Percentiles rank a stretch among this genome's conserved stretches.
phyloP scores from a whole-genome alignment of 192 early-diverging fungal genomes.

The Mortierella hygrophila region DNA sequence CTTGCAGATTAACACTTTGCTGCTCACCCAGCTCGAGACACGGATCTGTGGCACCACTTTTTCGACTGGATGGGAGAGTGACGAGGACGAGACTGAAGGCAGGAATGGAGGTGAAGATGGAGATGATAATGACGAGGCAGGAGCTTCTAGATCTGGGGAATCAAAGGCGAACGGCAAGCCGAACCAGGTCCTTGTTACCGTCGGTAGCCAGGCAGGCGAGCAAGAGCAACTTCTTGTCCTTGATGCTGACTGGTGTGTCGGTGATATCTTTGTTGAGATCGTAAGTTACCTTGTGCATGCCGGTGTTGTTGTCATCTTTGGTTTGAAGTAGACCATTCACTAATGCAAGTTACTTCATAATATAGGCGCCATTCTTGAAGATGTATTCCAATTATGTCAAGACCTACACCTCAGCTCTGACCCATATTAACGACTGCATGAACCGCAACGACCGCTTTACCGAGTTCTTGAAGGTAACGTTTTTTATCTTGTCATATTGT shows the following conservation, averaged over 20 bases:
- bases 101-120: not conserved
- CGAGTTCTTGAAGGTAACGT: slow-evolving; percentile 51
- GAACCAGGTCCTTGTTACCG: slow-evolving; percentile 42
- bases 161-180: slow-evolving; percentile 10
- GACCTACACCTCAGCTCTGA: slow-evolving; percentile 80
- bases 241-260: slow-evolving; percentile 66
- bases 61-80: slow-evolving; percentile 52
- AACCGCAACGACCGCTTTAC: slow-evolving; percentile 52
- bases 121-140: not conserved
- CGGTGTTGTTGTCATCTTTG: not conserved
- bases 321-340: not conserved
- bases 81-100: slow-evolving; percentile 27
- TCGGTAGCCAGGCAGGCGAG: slow-evolving; percentile 30
- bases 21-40: slow-evolving; percentile 70
- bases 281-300: slow-evolving; percentile 42
- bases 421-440: slow-evolving; percentile 63
- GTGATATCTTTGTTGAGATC: slow-evolving; percentile 79
- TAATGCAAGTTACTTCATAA: not conserved
- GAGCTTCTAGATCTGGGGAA: not conserved
- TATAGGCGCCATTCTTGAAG: slow-evolving; percentile 76
- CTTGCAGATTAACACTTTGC: slow-evolving; percentile 68
- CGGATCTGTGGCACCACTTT: slow-evolving; percentile 57
- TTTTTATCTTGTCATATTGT: not conserved
- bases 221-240: slow-evolving; percentile 43
- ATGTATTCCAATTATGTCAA: slow-evolving; percentile 91